Base-by-base conservation (phyloP, 495 filamentous ascomycete species). In the Aspergillus coremiiformis region DNA sequence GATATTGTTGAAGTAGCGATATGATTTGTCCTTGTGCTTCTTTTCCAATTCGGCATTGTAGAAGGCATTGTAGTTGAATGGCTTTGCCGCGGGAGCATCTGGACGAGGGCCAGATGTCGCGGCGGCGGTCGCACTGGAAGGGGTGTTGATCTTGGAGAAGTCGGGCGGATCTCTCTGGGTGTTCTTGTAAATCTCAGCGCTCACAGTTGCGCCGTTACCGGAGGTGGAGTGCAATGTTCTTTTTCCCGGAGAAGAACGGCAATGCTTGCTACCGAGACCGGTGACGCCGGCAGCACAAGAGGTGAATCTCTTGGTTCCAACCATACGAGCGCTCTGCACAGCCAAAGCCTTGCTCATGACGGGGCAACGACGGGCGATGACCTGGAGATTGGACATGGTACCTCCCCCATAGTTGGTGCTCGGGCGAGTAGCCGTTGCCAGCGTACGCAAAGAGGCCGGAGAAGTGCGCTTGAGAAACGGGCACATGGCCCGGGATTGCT, bases 1-100 rank as follows among this genome's bases (percentile, higher is more conserved):
- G 83, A 98, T 98, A 76, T 98, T 98, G 77, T 98, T 98, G 81
- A 98, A 98, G 76, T 98, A 97, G 60, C 93, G 89, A 75, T 98
- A 98, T 32, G 89, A 95, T 75, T 95, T 96, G 78, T 98, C 94
- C 77, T 95, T 90, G 81, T 95, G 94, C 72, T 98, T 98, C 83
- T 96, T 97, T 59, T 94, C 89, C 52, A 98, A 72, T 66, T 98
- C 92, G 35, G 68, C 69, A 30, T 84, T 66, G 72, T 97, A 98
- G 75, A 97, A 98, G 44, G 65, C 84, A 59, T 95, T 80, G 58
- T 98, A 98, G 69, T 96, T 77, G 68, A 95, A 97, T 54, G 82
- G 87, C 44, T 68, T 66, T 29, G 59, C 61, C 49, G 63, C 61
- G 14, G 75, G 81, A 32, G 70, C 71, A 15, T 69, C 55, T 5